These are phyloP conservation scores for Diplodia corticola DNA, from an alignment of 2,329 filamentous ascomycete species.

Conservation along the genomic window DNA sequence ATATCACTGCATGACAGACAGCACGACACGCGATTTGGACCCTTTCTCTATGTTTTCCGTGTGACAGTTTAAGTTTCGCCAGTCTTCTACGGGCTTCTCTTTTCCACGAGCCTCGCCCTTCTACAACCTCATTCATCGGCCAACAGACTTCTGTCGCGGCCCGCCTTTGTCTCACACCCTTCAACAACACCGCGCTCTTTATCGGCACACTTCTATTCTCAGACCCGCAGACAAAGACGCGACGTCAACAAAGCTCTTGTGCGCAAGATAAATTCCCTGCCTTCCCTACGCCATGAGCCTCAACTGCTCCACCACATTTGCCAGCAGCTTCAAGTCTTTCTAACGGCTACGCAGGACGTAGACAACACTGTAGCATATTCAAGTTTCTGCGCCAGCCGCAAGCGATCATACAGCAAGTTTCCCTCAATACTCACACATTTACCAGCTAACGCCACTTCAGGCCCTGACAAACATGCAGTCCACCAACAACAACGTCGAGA, in stretches of 20 bases:
- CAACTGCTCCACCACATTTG: background rate
- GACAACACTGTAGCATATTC: background rate
- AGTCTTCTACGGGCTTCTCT: too few relatives aligned
- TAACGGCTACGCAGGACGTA: slow-evolving; percentile 17
- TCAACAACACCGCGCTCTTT: background rate
- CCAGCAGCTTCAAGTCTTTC: background rate
- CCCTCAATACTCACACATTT: background rate
- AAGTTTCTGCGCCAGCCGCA: background rate
- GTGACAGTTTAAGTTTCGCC: background rate
- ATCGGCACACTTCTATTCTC: slow-evolving; percentile 4
- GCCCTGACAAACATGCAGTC: background rate
- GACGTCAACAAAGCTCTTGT: slow-evolving; percentile 2
- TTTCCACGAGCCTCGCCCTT: background rate
- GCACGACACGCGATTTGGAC: background rate
- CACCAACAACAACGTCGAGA: slow-evolving; percentile 25
- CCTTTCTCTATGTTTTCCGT: background rate
- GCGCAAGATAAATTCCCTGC: background rate
- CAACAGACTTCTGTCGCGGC: background rate
- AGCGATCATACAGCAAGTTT: background rate
- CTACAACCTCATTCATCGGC: background rate
- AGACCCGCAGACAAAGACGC: background rate
- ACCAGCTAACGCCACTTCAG: background rate
- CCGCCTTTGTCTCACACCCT: background rate
- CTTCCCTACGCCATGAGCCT: background rate
- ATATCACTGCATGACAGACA: background rate